Conservation (phyloP, 2,329 filamentous ascomycete genomes). For the Microcyclospora pomicola region DNA sequence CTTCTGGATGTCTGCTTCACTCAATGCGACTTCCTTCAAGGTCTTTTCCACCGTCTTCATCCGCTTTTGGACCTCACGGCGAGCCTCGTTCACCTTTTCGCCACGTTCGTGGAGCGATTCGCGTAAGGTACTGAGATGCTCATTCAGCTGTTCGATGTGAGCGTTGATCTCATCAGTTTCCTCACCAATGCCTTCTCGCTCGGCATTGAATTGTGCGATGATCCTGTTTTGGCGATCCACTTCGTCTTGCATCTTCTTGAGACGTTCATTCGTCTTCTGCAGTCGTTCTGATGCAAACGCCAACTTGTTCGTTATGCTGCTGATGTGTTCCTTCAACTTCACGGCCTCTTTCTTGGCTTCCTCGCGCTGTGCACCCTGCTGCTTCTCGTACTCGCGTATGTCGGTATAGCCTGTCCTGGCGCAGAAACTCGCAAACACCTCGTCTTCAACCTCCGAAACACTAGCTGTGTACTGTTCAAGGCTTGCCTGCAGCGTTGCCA, state of each 20-base stretch:
- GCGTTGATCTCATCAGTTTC: conserved; percentile 59
- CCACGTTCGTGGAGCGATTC: conserved; percentile 53
- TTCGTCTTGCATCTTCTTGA: conserved; percentile 53
- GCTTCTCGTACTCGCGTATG: conserved; percentile 84
- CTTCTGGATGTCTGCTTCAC: conserved; percentile 79
- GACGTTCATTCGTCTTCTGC: conserved; percentile 52
- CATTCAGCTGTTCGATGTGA: conserved; percentile 61
- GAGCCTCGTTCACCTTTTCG: conserved; percentile 64
- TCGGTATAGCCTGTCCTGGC: conserved; percentile 71
- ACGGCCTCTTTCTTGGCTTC: conserved; percentile 77
- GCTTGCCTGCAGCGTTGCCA: conserved; percentile 47
- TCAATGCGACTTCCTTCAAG: conserved; percentile 57
- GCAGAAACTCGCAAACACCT: conserved; percentile 78
- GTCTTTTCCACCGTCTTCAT: conserved; percentile 68
- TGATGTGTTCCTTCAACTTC: conserved; percentile 69
- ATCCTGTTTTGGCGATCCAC: conserved; percentile 53
- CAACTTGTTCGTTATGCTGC: conserved; percentile 53
- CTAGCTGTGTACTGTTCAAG: conserved; percentile 46
- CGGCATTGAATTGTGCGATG: conserved; percentile 53
- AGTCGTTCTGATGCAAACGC: conserved; percentile 58
- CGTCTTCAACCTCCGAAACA: conserved; percentile 72
- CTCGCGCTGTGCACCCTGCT: conserved; percentile 83
- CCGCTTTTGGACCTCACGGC: conserved; percentile 67
- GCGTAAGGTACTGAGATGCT: conserved; percentile 56
- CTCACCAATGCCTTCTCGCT: conserved; percentile 63